phyloP scores from a whole-genome alignment of 768 basidiomycete genomes.

The Auricularia sp. region DNA sequence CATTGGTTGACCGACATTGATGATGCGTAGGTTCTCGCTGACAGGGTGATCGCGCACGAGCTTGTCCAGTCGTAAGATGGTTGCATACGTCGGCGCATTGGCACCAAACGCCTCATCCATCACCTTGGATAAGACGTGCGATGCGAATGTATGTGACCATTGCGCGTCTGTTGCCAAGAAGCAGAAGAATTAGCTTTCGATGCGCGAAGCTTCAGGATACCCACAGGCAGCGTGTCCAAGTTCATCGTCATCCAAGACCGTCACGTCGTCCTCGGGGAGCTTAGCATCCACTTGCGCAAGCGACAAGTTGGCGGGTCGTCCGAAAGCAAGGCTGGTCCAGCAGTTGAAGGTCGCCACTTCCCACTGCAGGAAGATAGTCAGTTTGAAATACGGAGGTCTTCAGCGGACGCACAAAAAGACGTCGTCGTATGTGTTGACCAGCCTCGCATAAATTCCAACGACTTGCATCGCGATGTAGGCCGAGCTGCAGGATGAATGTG shows the following conservation, averaged over 20 bases:
- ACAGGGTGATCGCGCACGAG: background rate
- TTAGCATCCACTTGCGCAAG: slow-evolving; percentile 58
- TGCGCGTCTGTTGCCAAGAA: slow-evolving; percentile 37
- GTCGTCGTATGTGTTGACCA: background rate
- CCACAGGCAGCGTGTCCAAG: no score
- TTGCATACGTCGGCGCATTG: slow-evolving; percentile 56
- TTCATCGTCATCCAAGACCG: slow-evolving; percentile 14
- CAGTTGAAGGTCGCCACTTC: background rate
- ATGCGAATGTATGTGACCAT: slow-evolving; percentile 64
- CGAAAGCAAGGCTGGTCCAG: slow-evolving; percentile 20
- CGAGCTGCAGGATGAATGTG: background rate
- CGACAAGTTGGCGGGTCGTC: slow-evolving; percentile 58
- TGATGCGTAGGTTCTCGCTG: background rate
- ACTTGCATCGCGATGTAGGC: background rate
- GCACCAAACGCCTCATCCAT: slow-evolving; percentile 66
- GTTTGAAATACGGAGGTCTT: no score
- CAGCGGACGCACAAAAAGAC: background rate
- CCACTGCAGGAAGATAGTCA: background rate
- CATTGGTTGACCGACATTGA: background rate
- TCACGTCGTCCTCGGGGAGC: slow-evolving; percentile 42
- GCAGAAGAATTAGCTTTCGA: no score
- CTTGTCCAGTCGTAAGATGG: slow-evolving; percentile 48
- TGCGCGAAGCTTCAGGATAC: no score
- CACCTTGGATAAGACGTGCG: slow-evolving; percentile 53
- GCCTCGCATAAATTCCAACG: background rate